Evolutionary conservation across 2,329 filamentous ascomycete species (phyloP), one percentile per base, ranked within the genome.

Genomic region (Bipolaris oryzae): DNA sequence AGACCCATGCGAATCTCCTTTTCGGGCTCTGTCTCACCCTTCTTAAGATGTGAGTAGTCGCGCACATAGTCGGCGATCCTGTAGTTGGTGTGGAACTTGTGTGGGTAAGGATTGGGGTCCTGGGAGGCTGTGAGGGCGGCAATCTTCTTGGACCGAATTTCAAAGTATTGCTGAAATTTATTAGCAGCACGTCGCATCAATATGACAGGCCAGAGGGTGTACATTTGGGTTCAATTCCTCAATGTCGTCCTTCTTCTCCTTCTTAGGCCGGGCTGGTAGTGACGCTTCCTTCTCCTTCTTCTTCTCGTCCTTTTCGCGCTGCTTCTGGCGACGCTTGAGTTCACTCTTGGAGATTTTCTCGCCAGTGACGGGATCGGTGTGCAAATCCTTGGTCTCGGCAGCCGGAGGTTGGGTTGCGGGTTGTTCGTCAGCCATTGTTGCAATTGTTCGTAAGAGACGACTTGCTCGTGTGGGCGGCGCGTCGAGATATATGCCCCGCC

Each of bases 281-380:
- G 86, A 83, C 50, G 91, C 90, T 25, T 87, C 90, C 84, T 92
- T 94, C 80, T 92, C 87, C 68, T 87, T 90, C 84, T 92, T 94
- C 81, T 92, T 87, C 70, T 88, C 87, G 89, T 96, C 97, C 81
- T 92, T 91, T 67, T 89, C 89, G 66, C 94, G 89, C 75, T 89
- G 85, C 91, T 99, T 99, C 82, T 93, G 87, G 72, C 94, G 88
- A 82, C 91, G 94, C 91, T 99, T 99, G 77, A 98, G 66, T 64
- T 83, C 80, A 55, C 73, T 78, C 78, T 82, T 82, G 74, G 78
- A 80, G 52, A 88, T 83, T 72, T 78, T 88, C 81, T 99, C 95
- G 71, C 95, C 95, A 13, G 95, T 98, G 63, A 93, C 91, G 73
- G 96, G 91, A 77, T 99, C 95, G 48, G 95, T 85, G 77, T 93